phyloP scores from a whole-genome alignment of 2,329 filamentous ascomycete genomes.

The Xenosphaeropsis pyriputrescens region DNA sequence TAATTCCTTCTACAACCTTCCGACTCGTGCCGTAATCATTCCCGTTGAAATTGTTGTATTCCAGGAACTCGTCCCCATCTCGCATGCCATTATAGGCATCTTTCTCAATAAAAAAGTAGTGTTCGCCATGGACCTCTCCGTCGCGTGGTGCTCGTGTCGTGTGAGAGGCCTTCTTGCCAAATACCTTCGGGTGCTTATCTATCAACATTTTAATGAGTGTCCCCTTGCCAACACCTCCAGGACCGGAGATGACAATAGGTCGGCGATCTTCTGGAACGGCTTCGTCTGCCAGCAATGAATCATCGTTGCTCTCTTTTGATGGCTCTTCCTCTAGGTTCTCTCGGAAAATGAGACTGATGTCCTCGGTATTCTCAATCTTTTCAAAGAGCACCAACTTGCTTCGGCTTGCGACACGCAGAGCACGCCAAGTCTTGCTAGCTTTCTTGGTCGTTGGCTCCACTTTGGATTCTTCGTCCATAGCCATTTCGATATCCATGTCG shows the following conservation, averaged over 20 bases:
- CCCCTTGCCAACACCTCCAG: constrained; percentile 45
- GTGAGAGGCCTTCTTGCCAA: constrained; percentile 41
- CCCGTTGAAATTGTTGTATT: constrained; percentile 34
- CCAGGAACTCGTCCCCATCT: constrained; percentile 43
- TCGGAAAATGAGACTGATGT: constrained; percentile 43
- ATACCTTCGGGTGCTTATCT: constrained; percentile 47
- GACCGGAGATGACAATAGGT: constrained; percentile 54
- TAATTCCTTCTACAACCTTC: constrained; percentile 34
- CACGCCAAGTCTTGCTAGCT: constrained; percentile 81
- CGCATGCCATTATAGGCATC: constrained; percentile 41
- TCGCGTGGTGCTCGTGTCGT: constrained; percentile 34
- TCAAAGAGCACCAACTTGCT: constrained; percentile 68
- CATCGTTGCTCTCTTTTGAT: constrained; percentile 10
- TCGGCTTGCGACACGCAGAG: constrained; percentile 64
- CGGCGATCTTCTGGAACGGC: constrained; percentile 31
- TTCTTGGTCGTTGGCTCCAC: constrained; percentile 53
- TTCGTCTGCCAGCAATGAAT: constrained; percentile 20
- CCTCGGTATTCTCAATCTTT: constrained; percentile 72
- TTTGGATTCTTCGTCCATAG: constrained; percentile 42
- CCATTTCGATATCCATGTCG: constrained; percentile 78
- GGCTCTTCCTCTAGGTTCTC: constrained; percentile 24
- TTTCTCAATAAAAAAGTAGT: constrained; percentile 40
- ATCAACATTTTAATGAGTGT: constrained; percentile 48
- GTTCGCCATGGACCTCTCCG: constrained; percentile 33
- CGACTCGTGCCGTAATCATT: constrained; percentile 40